Evolutionary conservation across 140 eudicot species (phyloP).

Genomic region (Flaveria floridana): DNA sequence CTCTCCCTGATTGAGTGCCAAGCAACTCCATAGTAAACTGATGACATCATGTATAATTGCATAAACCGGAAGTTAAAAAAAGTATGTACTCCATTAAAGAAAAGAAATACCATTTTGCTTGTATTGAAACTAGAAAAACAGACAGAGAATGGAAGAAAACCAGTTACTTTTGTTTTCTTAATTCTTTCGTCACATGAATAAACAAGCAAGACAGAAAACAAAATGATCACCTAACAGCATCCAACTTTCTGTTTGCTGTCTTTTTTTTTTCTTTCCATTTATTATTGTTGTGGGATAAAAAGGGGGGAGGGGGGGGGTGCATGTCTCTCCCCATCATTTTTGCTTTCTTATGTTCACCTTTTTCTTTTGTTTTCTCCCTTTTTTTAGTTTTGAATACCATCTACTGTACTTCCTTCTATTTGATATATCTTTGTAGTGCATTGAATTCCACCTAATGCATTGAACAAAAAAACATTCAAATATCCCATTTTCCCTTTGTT

Average conservation of each 20-base stretch:
- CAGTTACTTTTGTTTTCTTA: not conserved
- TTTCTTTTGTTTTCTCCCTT: not conserved
- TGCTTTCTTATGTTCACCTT: constrained; percentile 10
- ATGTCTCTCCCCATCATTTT: not conserved
- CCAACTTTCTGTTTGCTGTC: not conserved
- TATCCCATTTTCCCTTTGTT: not conserved
- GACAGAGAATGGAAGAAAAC: not conserved
- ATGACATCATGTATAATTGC: constrained; percentile 36
- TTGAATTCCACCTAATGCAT: not conserved
- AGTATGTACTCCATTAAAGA: constrained; percentile 1
- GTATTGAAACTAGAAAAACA: constrained; percentile 1
- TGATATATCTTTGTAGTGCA: not conserved
- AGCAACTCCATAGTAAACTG: constrained; percentile 92
- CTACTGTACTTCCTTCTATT: not conserved
- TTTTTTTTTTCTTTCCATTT: not conserved
- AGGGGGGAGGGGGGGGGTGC: not conserved
- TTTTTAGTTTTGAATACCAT: not conserved
- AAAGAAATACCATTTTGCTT: constrained; percentile 13
- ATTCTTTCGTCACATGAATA: not conserved
- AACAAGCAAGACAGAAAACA: constrained; percentile 6
- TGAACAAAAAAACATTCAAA: not conserved
- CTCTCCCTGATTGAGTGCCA: constrained; percentile 56
- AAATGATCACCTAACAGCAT: not conserved
- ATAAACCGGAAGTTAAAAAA: constrained; percentile 24
- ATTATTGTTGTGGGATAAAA: not conserved